Evolutionary conservation across 305 asterid species (phyloP).

Genomic region (Fraxinus baroniana): DNA sequence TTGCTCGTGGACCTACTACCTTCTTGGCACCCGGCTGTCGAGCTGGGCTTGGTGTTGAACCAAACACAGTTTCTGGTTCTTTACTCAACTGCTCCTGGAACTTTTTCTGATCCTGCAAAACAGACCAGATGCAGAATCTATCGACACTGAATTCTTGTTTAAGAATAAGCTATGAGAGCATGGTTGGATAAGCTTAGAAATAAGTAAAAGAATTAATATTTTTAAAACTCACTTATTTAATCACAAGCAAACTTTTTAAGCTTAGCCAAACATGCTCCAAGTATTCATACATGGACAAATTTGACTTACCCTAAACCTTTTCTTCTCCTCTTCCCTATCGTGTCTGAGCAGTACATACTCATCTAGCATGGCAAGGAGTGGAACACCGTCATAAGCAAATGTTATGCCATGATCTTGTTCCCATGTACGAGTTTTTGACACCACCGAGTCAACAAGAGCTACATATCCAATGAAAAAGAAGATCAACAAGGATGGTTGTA

Average conservation of each 20-base stretch:
- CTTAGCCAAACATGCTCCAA: no score
- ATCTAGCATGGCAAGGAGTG: conserved; percentile 94
- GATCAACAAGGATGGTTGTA: neutral
- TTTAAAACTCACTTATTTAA: neutral
- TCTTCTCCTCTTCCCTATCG: conserved; percentile 97
- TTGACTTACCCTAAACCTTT: conserved; percentile 73
- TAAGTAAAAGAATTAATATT: neutral
- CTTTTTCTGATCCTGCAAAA: conserved; percentile 93
- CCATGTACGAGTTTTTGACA: conserved; percentile 88
- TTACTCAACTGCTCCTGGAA: conserved; percentile 69
- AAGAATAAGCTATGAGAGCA: neutral
- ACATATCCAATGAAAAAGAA: conserved; percentile 17
- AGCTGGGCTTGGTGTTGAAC: conserved; percentile 86
- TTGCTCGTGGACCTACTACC: conserved; percentile 63
- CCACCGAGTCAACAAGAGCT: conserved; percentile 87
- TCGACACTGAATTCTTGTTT: neutral
- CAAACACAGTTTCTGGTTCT: conserved; percentile 64
- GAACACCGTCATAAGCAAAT: conserved; percentile 88
- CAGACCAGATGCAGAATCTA: neutral
- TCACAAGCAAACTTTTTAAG: no score
- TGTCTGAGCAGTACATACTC: conserved; percentile 94
- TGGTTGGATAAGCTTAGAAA: neutral
- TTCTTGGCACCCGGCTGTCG: conserved; percentile 68
- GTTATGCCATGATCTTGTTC: conserved; percentile 78
- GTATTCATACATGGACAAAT: neutral